Base-by-base conservation (phyloP, 2,329 filamentous ascomycete genomes). In the Triangularia verruculosa region DNA sequence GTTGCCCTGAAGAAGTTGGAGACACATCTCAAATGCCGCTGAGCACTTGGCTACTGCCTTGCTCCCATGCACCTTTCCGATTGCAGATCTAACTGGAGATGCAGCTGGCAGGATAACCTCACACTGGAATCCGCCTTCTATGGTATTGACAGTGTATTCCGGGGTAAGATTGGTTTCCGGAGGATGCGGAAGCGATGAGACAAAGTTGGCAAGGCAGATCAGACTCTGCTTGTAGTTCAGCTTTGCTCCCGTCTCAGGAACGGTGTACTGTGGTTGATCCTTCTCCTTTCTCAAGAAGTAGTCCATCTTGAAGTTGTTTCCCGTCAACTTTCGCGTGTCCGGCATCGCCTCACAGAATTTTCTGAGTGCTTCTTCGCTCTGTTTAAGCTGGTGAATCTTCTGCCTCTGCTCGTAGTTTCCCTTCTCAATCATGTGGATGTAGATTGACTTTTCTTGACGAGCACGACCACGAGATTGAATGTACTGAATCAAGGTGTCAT, bases 381-480 rank as follows among this genome's bases (percentile, higher is more conserved):
- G 76, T 17, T 83, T 81, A 34, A 88, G 86, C 67, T 91, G 84
- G 9, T 80, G 74, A 1, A 91, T 73, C n/a, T 80, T 78, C 39
- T 81, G 76, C 1, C 74, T 69, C 57, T 96, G 90, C 0, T 79
- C 78, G 12, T 74, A 67, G 70, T 97, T 97, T 7, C 83, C 84
- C 1, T 76, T 72, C 72, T 98, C 93, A 2, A 92, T 74, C 90
- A 99, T 93, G 71, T 91, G 91, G 32, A 93, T 84, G 74, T 94
- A 97, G 67, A 85, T 87, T 0, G 95, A 98, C 61, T 89, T 83
- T 0, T 78, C 75, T 70, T 92, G 90, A 43, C 95, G 85, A 12
- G 95, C 95, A 61, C 95, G 86, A 0, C 95, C 95, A 66, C 92
- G 86, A 13, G 93, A 97, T 74, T 99, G 95, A 20, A 98, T 88